A percentile compares a stretch with the other conserved stretches of the same genome.
These are phyloP conservation scores for Cyathus striatus DNA, from an alignment of 768 basidiomycete genomes.

Conservation along the genomic window DNA sequence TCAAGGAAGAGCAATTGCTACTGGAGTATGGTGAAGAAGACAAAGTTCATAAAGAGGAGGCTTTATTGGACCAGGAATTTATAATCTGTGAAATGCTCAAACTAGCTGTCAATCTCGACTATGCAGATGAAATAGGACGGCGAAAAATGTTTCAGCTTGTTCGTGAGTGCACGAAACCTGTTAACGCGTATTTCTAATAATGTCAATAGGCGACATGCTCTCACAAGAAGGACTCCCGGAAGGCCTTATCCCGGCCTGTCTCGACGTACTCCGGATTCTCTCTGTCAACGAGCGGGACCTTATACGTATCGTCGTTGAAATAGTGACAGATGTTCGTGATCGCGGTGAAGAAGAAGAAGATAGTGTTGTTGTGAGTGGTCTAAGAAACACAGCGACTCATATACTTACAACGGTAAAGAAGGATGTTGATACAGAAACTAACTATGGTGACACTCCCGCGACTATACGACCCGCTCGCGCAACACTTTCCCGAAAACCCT, in stretches of 20 bases:
- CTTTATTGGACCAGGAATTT: constrained; percentile 49
- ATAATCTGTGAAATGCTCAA: constrained; percentile 78
- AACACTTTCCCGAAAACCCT: constrained; percentile 18
- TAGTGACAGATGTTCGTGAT: constrained; percentile 76
- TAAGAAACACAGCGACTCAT: no score
- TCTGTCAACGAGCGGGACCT: constrained; percentile 77
- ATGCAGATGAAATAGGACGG: constrained; percentile 87
- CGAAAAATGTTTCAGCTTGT: constrained; percentile 84
- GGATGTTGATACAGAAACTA: constrained; percentile 17
- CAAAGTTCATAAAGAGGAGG: constrained; percentile 38
- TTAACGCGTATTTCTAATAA: no score
- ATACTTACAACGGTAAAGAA: constrained; percentile 6
- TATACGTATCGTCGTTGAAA: constrained; percentile 84
- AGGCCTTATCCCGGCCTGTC: constrained; percentile 61
- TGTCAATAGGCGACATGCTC: constrained; percentile 80
- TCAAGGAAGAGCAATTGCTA: constrained; percentile 16
- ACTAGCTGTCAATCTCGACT: constrained; percentile 78
- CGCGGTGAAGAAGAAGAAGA: constrained; percentile 27
- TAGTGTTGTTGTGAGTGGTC: constrained; percentile 10
- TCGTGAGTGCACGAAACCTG: constrained; percentile 56
- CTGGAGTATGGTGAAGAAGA: constrained; percentile 26
- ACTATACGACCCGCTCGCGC: constrained; percentile 15
- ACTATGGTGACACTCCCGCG: constrained; percentile 20
- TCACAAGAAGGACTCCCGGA: constrained; percentile 66
- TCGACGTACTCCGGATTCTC: constrained; percentile 77